These are phyloP conservation scores for Hemisphaericaspora xylanilytica DNA, from an alignment of 1,139 yeast genomes.

Conservation along the genomic window DNA sequence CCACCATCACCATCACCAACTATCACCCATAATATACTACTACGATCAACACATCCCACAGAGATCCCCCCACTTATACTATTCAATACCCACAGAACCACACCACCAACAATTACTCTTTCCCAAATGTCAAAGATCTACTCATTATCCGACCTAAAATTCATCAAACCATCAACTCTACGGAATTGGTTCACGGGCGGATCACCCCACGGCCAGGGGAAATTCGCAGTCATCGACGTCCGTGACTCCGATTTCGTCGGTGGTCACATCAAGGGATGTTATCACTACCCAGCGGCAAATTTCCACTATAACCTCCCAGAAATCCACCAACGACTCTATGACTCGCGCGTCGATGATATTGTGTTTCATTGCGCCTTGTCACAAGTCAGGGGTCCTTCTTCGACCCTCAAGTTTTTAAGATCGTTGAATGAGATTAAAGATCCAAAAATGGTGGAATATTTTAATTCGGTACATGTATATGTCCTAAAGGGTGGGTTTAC, in stretches of 20 bases:
- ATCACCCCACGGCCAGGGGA: slow-evolving; percentile 33
- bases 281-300: slow-evolving; percentile 59
- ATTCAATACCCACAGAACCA: neutral
- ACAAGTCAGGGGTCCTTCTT: slow-evolving; percentile 87
- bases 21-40: too few species aligned
- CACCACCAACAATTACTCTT: neutral
- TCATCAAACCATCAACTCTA: slow-evolving; percentile 44
- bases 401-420: slow-evolving; percentile 68
- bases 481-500: slow-evolving; percentile 83
- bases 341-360: slow-evolving; percentile 45
- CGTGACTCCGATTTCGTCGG: slow-evolving; percentile 71
- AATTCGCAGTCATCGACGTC: slow-evolving; percentile 78
- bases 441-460: slow-evolving; percentile 21
- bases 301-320: slow-evolving; percentile 44
- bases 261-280: slow-evolving; percentile 67
- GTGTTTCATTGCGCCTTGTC: slow-evolving; percentile 90
- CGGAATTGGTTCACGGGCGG: slow-evolving; percentile 44
- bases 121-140: slow-evolving; percentile 18
- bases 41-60: too few species aligned
- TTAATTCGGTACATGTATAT: slow-evolving; percentile 52
- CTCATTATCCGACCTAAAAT: slow-evolving; percentile 33
- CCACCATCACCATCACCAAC: too few species aligned
- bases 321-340: slow-evolving; percentile 35
- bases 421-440: slow-evolving; percentile 41
- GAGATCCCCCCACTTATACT: too few species aligned